Evolutionary conservation across 2,329 filamentous ascomycete genomes (phyloP).

Genomic region (Monilinia polystroma): DNA sequence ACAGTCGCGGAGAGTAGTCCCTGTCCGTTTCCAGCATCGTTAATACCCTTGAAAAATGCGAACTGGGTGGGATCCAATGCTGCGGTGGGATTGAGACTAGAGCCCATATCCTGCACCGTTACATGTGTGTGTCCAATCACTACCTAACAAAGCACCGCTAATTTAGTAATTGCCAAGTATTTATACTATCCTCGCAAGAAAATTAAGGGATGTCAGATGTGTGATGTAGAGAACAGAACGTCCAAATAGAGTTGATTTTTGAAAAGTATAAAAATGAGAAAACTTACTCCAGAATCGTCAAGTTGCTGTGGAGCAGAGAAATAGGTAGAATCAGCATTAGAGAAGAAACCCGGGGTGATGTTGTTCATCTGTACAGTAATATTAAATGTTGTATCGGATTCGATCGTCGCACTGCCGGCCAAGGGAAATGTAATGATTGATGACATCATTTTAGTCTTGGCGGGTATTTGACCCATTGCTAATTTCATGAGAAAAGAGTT

Average conservation of each 20-base stretch:
- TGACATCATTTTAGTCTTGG: constrained; percentile 39
- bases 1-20: constrained; percentile 43
- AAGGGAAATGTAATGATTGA: constrained; percentile 36
- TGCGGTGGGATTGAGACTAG: constrained; percentile 37
- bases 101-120: constrained; percentile 43
- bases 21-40: constrained; percentile 44
- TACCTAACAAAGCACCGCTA: constrained; percentile 18
- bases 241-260: background rate
- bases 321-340: constrained; percentile 43
- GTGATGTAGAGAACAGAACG: background rate
- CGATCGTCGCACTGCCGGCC: constrained; percentile 30
- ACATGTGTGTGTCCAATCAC: constrained; percentile 45
- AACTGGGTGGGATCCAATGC: constrained; percentile 41
- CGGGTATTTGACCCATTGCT: constrained; percentile 41
- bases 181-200: background rate
- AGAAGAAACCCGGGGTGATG: constrained; percentile 43
- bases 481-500: constrained; percentile 3
- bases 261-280: background rate
- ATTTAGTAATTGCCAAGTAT: background rate
- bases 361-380: constrained; percentile 42
- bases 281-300: constrained; percentile 23
- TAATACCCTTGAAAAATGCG: constrained; percentile 47
- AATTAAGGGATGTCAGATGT: too few relatives aligned
- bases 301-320: constrained; percentile 43
- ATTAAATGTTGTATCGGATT: constrained; percentile 37